A percentile compares a stretch with the other conserved stretches of the same genome.
Evolutionary conservation across 768 basidiomycete genomes (phyloP).

Genomic region (Artomyces pyxidatus): DNA sequence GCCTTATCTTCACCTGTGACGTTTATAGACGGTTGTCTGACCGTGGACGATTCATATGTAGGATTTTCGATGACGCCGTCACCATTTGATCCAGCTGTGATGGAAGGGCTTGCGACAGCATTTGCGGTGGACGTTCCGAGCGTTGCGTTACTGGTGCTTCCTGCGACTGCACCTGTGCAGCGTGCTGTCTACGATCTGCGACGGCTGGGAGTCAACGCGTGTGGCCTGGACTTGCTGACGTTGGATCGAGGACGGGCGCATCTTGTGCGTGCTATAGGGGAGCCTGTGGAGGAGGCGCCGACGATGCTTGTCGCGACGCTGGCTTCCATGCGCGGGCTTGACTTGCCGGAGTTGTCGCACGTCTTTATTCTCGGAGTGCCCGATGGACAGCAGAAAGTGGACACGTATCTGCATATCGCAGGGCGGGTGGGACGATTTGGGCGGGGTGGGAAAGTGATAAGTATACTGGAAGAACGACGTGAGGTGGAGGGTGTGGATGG

Average conservation of each 20-base stretch:
- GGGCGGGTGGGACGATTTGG: constrained; percentile 75
- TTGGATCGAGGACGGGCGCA: constrained; percentile 35
- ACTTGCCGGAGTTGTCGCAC: constrained; percentile 62
- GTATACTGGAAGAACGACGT: constrained; percentile 37
- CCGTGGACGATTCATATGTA: constrained; percentile 17
- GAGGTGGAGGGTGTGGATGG: constrained; percentile 34
- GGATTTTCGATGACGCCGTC: constrained; percentile 39
- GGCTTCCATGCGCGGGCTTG: constrained; percentile 65
- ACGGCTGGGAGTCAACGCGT: constrained; percentile 59
- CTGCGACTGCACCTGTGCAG: constrained; percentile 50
- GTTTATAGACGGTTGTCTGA: not conserved
- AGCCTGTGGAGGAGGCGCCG: constrained; percentile 38
- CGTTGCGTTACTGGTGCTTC: constrained; percentile 59
- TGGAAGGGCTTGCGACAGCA: constrained; percentile 63
- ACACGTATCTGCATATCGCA: constrained; percentile 61
- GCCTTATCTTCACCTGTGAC: not conserved
- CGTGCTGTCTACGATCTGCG: constrained; percentile 59
- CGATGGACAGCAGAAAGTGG: constrained; percentile 40
- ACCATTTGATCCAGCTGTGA: constrained; percentile 43
- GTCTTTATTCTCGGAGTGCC: constrained; percentile 67
- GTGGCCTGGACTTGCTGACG: constrained; percentile 44
- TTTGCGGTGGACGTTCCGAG: constrained; percentile 71
- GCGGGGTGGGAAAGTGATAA: constrained; percentile 56
- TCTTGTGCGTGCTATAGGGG: constrained; percentile 29
- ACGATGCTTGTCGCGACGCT: constrained; percentile 59